These are phyloP conservation scores for Solanum hybrid DNA, from an alignment of 305 asterid genomes.

Conservation along the genomic window DNA sequence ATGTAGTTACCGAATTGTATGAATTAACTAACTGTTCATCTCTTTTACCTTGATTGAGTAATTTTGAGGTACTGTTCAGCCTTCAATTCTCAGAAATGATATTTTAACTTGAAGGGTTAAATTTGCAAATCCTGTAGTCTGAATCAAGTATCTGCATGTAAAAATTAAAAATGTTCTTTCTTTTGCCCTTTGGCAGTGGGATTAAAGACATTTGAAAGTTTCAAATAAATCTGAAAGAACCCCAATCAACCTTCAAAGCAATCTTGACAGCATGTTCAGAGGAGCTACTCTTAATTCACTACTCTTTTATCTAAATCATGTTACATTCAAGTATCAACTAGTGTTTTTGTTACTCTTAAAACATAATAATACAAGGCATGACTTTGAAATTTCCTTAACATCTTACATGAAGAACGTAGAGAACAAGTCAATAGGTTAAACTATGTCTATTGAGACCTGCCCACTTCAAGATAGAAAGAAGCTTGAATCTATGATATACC, in stretches of 20 bases:
- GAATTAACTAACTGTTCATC: not conserved
- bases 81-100: not conserved
- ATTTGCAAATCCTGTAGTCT: not conserved
- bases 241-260: not conserved
- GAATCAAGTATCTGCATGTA: not conserved
- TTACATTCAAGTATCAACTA: not conserved
- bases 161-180: not conserved
- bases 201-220: not conserved
- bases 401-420: not conserved
- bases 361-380: not conserved
- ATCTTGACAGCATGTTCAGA: not conserved
- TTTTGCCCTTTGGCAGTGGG: not conserved
- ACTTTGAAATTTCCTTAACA: not conserved
- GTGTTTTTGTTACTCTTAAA: not conserved
- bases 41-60: not conserved
- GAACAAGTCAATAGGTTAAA: not conserved
- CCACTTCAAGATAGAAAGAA: not conserved
- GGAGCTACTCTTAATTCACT: not conserved
- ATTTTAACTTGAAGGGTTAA: not conserved
- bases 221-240: not conserved
- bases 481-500: not conserved
- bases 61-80: not conserved
- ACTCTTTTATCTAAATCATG: not conserved
- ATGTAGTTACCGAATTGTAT: not conserved
- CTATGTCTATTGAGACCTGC: not conserved